Percentiles rank a stretch among this genome's conserved stretches.
phyloP scores from a whole-genome alignment of 1,139 yeast genomes.

The Lodderomyces pseudojiufengensis region DNA sequence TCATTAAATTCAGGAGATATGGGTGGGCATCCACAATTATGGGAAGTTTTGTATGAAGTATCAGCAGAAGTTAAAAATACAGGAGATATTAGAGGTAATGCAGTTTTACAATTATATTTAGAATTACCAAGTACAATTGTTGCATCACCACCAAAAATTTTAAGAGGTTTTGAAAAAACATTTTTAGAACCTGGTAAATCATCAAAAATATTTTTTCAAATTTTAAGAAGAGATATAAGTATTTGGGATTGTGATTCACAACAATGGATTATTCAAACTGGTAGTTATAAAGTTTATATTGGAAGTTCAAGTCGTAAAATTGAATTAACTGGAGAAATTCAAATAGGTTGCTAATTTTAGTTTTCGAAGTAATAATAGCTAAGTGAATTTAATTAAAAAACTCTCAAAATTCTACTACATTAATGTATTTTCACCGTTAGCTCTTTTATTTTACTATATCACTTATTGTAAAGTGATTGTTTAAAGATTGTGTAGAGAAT shows the following conservation, averaged over 20 bases:
- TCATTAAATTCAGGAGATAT: constrained; percentile 56
- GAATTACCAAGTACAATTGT: constrained; percentile 47
- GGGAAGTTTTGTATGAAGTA: constrained; percentile 48
- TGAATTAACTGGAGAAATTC: constrained; percentile 47
- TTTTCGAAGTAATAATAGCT: no score
- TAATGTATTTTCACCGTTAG: no score
- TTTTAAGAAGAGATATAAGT: constrained; percentile 54
- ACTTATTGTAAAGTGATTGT: no score
- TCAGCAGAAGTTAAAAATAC: constrained; percentile 46
- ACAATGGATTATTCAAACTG: constrained; percentile 60
- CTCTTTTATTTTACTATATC: no score
- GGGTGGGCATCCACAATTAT: constrained; percentile 47
- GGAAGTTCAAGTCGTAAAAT: constrained; percentile 52
- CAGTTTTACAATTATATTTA: constrained; percentile 55
- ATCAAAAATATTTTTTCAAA: constrained; percentile 38
- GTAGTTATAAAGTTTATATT: constrained; percentile 51
- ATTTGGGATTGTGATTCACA: constrained; percentile 57
- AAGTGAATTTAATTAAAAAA: no score
- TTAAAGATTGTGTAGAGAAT: no score
- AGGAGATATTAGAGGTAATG: constrained; percentile 50
- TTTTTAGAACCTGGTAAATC: constrained; percentile 43
- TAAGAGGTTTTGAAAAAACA: constrained; percentile 61
- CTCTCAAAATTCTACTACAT: no score
- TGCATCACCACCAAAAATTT: constrained; percentile 47
- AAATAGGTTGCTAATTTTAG: constrained; percentile 27